Percentiles rank a stretch among this genome's conserved stretches.
phyloP scores from a whole-genome alignment of 2,329 filamentous ascomycete species.

The Diaporthe aspalathi region DNA sequence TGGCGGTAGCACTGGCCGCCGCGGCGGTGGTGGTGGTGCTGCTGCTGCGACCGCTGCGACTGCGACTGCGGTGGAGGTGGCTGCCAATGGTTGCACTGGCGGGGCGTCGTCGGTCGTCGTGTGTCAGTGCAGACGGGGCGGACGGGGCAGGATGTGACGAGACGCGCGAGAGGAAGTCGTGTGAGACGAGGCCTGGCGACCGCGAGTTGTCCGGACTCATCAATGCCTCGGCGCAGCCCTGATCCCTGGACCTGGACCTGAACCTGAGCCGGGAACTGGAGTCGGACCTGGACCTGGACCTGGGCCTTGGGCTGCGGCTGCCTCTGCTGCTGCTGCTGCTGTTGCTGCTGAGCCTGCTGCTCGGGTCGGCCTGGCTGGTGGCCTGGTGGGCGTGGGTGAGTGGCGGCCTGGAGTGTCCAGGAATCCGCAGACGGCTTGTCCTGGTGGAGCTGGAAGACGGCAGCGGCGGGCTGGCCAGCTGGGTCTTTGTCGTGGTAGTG shows the following conservation, averaged over 20 bases:
- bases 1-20: slow-evolving; percentile 1
- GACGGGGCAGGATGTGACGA: slow-evolving; percentile 27
- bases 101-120: slow-evolving; percentile 28
- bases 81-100: slow-evolving; percentile 26
- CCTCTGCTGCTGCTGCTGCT: slow-evolving; percentile 1
- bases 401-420: slow-evolving; percentile 22
- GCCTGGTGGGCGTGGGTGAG: neutral
- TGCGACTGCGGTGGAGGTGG: slow-evolving; percentile 12
- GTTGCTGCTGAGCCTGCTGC: neutral
- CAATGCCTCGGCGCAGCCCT: slow-evolving; percentile 22
- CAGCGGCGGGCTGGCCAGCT: slow-evolving; percentile 11
- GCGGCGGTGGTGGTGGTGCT: neutral
- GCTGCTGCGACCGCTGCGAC: slow-evolving; percentile 5
- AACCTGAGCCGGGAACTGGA: slow-evolving; percentile 5
- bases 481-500: neutral
- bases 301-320: neutral
- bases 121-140: slow-evolving; percentile 23
- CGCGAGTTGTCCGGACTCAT: slow-evolving; percentile 19
- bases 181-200: slow-evolving; percentile 23
- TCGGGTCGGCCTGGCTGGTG: slow-evolving; percentile 1
- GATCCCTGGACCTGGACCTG: slow-evolving; percentile 30
- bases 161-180: slow-evolving; percentile 17
- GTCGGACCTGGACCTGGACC: neutral
- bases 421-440: slow-evolving; percentile 23
- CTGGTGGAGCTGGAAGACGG: slow-evolving; percentile 20